Conservation (phyloP, 495 filamentous ascomycete species). For the Bryoglossum gracile region DNA sequence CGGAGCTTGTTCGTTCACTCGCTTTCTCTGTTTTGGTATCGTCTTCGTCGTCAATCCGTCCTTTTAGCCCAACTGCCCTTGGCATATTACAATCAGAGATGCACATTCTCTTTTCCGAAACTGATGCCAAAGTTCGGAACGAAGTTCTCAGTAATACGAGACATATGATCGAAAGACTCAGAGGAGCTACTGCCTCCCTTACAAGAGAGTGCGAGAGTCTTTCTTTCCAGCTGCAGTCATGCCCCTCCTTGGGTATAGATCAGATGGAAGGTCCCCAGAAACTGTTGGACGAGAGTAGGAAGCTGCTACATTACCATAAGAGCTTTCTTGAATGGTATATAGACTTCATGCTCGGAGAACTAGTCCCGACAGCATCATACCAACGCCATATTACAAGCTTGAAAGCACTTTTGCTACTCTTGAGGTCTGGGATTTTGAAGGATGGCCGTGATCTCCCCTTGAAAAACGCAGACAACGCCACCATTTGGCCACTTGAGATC, state of each 20-base stretch:
- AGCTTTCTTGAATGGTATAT: conserved; percentile 64
- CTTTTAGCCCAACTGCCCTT: conserved; percentile 53
- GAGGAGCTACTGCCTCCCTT: conserved; percentile 39
- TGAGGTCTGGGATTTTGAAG: conserved; percentile 44
- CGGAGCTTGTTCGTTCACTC: conserved; percentile 57
- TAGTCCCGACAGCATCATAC: conserved; percentile 72
- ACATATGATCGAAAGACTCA: conserved; percentile 59
- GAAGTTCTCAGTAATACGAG: conserved; percentile 63
- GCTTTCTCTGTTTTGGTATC: conserved; percentile 68
- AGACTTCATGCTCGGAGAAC: conserved; percentile 59
- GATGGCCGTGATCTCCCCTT: not conserved
- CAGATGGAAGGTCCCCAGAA: not conserved
- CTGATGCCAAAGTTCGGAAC: conserved; percentile 74
- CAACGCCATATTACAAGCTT: conserved; percentile 78
- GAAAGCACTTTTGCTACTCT: conserved; percentile 52
- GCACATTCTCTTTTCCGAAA: conserved; percentile 65
- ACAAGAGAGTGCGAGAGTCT: conserved; percentile 29
- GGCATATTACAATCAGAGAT: conserved; percentile 53
- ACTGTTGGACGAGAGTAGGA: not conserved
- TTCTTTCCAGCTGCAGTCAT: not conserved
- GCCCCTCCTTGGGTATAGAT: not conserved
- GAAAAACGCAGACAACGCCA: conserved; percentile 1
- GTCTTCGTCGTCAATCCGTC: conserved; percentile 61
- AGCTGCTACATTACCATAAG: conserved; percentile 35
- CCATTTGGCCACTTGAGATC: conserved; percentile 16